A percentile compares a stretch with the other conserved stretches of the same genome.
These are phyloP conservation scores for Fusarium sp. DNA, from an alignment of 2,329 filamentous ascomycete species.

Conservation along the genomic window DNA sequence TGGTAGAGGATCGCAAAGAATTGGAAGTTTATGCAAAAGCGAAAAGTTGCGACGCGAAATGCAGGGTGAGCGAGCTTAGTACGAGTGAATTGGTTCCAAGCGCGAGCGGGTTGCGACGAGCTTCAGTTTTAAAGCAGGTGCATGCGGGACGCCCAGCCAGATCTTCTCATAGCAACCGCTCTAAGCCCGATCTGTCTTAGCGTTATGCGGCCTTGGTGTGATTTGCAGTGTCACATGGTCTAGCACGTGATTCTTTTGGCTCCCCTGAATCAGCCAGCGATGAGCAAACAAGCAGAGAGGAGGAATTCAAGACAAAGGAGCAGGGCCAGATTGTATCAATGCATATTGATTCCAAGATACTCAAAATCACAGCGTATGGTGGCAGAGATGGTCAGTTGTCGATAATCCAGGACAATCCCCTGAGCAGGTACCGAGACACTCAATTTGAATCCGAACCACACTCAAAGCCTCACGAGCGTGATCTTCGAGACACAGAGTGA, in stretches of 20 bases:
- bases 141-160: constrained; percentile 40
- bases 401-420: neutral
- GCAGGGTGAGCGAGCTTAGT: constrained; percentile 45
- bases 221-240: constrained; percentile 29
- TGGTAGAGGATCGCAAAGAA: constrained; percentile 25
- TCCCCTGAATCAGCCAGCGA: neutral
- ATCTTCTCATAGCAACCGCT: constrained; percentile 48
- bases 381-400: neutral
- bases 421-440: neutral
- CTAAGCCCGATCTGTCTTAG: constrained; percentile 45
- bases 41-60: constrained; percentile 42
- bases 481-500: too few relatives aligned
- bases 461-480: neutral
- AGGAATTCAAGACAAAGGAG: neutral
- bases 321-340: too few relatives aligned
- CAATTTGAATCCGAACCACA: neutral
- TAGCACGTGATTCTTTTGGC: constrained; percentile 21
- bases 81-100: constrained; percentile 32
- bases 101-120: constrained; percentile 36
- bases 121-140: constrained; percentile 45
- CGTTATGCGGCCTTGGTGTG: neutral
- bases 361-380: neutral
- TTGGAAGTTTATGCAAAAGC: constrained; percentile 34
- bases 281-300: constrained; percentile 5
- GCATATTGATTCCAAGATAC: too few relatives aligned